A percentile compares a stretch with the other conserved stretches of the same genome.
These are phyloP conservation scores for Colletotrichum sidae DNA, from an alignment of 2,329 filamentous ascomycete genomes.

Conservation along the genomic window DNA sequence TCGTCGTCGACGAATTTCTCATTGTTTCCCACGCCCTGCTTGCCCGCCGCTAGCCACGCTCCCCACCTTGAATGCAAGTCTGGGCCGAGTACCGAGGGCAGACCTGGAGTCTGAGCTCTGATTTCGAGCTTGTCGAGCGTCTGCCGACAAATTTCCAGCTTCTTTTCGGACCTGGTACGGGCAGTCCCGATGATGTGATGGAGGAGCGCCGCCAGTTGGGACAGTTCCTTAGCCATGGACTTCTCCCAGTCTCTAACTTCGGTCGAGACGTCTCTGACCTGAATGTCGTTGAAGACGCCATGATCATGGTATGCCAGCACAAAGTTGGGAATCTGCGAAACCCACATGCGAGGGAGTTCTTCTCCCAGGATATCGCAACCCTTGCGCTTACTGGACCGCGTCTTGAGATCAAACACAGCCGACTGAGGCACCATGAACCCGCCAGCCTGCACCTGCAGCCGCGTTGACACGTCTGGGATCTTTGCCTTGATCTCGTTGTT, in stretches of 20 bases:
- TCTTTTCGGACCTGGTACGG: slow-evolving; percentile 2
- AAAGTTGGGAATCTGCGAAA: slow-evolving; percentile 52
- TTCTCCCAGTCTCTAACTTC: slow-evolving; percentile 52
- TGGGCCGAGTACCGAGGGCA: slow-evolving; percentile 8
- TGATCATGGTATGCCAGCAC: slow-evolving; percentile 54
- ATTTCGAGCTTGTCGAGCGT: background rate
- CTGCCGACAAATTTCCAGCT: slow-evolving; percentile 28
- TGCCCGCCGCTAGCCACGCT: slow-evolving; percentile 2
- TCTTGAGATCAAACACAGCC: slow-evolving; percentile 58
- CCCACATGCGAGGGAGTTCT: slow-evolving; percentile 57
- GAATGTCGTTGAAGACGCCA: slow-evolving; percentile 51
- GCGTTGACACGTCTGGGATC: background rate
- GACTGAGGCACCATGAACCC: slow-evolving; percentile 46
- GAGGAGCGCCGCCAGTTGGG: slow-evolving; percentile 44
- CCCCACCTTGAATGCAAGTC: slow-evolving; percentile 19
- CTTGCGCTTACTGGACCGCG: slow-evolving; percentile 46
- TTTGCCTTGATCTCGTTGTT: background rate
- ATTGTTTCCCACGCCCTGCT: background rate
- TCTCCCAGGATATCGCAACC: slow-evolving; percentile 45
- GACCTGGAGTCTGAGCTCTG: slow-evolving; percentile 14
- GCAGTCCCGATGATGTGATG: slow-evolving; percentile 27
- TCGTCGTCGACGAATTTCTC: background rate
- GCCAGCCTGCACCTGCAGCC: slow-evolving; percentile 25
- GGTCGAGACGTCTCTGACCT: slow-evolving; percentile 45
- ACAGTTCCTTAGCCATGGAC: slow-evolving; percentile 44